These are phyloP conservation scores for Pythium brachiatum DNA, from an alignment of 352 stramenopile genomes.

Conservation along the genomic window DNA sequence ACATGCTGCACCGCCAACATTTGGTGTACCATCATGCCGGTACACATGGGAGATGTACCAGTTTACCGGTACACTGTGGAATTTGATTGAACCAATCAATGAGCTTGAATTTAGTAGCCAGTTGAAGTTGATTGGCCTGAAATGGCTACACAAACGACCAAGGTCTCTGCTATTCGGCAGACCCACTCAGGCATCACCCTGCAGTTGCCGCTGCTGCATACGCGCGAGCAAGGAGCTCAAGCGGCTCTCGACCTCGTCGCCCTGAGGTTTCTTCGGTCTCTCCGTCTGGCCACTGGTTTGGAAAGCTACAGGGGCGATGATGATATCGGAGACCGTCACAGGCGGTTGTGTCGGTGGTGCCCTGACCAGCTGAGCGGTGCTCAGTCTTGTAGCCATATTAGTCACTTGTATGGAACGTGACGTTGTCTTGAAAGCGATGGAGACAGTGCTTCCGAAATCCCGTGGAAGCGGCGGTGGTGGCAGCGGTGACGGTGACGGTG, in stretches of 20 bases:
- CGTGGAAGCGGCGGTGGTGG: conserved; percentile 23
- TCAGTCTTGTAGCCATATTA: not conserved
- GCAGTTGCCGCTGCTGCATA: conserved; percentile 16
- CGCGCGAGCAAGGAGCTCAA: conserved; percentile 14
- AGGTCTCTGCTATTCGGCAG: not conserved
- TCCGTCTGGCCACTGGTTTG: not conserved
- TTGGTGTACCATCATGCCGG: not conserved
- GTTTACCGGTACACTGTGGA: not conserved
- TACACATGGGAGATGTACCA: conserved; percentile 8
- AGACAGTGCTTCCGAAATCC: conserved; percentile 2
- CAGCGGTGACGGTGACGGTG: conserved; percentile 20
- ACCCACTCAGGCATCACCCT: not conserved
- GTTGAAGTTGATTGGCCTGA: conserved; percentile 1
- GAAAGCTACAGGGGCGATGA: not conserved
- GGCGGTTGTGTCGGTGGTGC: not conserved
- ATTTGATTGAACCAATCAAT: not conserved
- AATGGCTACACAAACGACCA: not conserved
- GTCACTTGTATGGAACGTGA: not conserved
- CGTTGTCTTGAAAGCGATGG: not conserved
- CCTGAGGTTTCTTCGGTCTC: not conserved
- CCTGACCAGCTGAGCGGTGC: not conserved
- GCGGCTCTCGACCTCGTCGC: conserved; percentile 13
- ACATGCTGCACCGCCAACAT: conserved; percentile 9
- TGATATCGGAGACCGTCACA: not conserved
- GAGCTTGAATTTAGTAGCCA: conserved; percentile 3